These are phyloP conservation scores for Komagataella ulmi DNA, from an alignment of 805 yeast species.

Conservation along the genomic window DNA sequence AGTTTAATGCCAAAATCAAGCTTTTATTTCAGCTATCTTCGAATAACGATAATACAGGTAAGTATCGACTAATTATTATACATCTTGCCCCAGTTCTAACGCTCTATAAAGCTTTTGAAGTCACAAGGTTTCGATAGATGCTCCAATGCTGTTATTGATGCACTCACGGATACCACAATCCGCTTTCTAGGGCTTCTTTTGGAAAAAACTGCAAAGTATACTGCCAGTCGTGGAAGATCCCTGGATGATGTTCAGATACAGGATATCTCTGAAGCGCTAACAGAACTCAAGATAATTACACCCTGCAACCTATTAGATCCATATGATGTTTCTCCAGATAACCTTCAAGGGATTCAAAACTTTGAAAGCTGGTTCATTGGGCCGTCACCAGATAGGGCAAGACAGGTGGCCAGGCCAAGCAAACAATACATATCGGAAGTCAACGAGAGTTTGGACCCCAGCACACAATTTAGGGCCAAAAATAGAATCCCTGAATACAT, in stretches of 20 bases:
- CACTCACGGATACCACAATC: slow-evolving; percentile 64
- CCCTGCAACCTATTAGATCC: slow-evolving; percentile 45
- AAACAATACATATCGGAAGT: background rate
- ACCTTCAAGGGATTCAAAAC: slow-evolving; percentile 31
- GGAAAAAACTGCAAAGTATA: slow-evolving; percentile 32
- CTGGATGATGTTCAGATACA: slow-evolving; percentile 32
- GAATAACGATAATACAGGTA: slow-evolving; percentile 37
- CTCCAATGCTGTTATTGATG: slow-evolving; percentile 56
- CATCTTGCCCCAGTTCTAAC: background rate
- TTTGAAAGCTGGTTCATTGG: slow-evolving; percentile 47
- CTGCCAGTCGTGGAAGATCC: slow-evolving; percentile 28
- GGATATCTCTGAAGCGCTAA: slow-evolving; percentile 64
- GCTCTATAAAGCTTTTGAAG: slow-evolving; percentile 42
- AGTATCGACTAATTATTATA: slow-evolving; percentile 2
- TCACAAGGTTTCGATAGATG: slow-evolving; percentile 79
- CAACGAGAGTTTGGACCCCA: background rate
- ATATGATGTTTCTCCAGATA: slow-evolving; percentile 31
- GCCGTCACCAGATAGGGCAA: slow-evolving; percentile 27
- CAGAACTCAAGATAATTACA: slow-evolving; percentile 45
- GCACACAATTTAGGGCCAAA: background rate
- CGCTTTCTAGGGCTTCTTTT: slow-evolving; percentile 46
- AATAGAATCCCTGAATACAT: background rate
- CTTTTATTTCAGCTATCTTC: slow-evolving; percentile 30
- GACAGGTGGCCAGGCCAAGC: slow-evolving; percentile 21
- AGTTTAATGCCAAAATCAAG: slow-evolving; percentile 12